Conservation (phyloP, 2,329 filamentous ascomycete species). For the Phialophora macrospora region DNA sequence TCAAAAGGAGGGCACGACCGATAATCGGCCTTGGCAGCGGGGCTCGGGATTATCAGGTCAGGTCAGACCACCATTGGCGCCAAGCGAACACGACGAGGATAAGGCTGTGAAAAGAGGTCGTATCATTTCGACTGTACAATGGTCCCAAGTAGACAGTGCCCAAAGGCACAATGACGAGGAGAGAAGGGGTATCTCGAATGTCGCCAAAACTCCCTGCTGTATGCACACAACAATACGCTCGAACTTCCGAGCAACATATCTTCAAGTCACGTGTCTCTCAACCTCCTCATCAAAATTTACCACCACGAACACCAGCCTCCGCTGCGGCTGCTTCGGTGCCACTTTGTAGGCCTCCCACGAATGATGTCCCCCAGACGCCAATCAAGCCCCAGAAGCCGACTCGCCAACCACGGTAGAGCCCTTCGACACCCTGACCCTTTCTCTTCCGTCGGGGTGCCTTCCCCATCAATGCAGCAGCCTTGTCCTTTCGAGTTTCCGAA, state of each 20-base stretch:
- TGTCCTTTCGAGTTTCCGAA: constrained; percentile 52
- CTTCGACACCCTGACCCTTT: constrained; percentile 60
- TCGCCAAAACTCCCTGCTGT: constrained; percentile 27
- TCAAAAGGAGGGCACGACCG: constrained; percentile 33
- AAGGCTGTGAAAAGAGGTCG: background rate
- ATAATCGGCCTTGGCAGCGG: constrained; percentile 30
- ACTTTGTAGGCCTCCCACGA: constrained; percentile 46
- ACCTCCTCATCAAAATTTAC: constrained; percentile 35
- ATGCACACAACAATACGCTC: background rate
- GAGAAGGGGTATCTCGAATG: constrained; percentile 30
- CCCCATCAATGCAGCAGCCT: constrained; percentile 44
- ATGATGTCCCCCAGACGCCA: constrained; percentile 59
- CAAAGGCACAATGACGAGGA: constrained; percentile 19
- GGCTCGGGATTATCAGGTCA: constrained; percentile 6
- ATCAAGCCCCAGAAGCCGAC: constrained; percentile 61
- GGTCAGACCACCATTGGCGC: background rate
- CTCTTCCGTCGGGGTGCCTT: constrained; percentile 52
- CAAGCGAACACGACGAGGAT: background rate
- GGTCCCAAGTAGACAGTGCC: background rate
- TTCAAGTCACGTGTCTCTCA: background rate
- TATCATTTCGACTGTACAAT: background rate
- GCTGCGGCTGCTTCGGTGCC: constrained; percentile 32
- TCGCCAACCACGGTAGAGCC: constrained; percentile 63
- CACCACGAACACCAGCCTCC: constrained; percentile 32
- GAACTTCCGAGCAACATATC: background rate